Base-by-base conservation (phyloP, 768 basidiomycete species). In the Tricholoma sp. region DNA sequence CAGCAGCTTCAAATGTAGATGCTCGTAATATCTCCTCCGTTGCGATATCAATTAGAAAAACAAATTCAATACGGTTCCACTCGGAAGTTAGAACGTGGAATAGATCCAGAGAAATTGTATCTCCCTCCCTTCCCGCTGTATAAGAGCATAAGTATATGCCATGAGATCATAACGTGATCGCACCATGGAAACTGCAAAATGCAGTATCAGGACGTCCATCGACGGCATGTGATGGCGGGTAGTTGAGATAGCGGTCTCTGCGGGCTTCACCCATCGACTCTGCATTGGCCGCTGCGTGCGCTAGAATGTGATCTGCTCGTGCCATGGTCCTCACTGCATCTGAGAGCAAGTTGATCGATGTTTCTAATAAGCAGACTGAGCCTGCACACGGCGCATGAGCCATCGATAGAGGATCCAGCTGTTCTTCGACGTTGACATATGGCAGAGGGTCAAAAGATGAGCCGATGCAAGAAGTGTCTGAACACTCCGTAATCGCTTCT, bases 181-280 rank as follows among this genome's bases (percentile, higher is more conserved):
- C 79, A 54, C 85, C 63, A 56, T 68, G 59, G 31, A 70, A 62
- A 64, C 82, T 84, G 33, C 71, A 72, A 61, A 87, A 88, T 0
- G 67, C 74, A 32, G 83, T 84, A 8, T 67, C 66, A 3, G 65
- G 59, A n/a, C 72, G 62, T 6, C 78, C 76, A 68, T 88, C 85
- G 4, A 85, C 84, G 3, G 83, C 85, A 63, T 72, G 68, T 11
- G 81, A 83, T 24, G 76, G 74, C 28, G 84, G 69, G 65, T 77
- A 71, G 2, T 64, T 57, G 37, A 80, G 58, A 62, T 82, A 84
- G 60, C 75, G 65, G 13, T 59, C 44, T 48, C 65, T 68, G 18
- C 63, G 63, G 24, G 68, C 62, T 28, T 68, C 63, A 11, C 74
- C 76, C 18, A 85, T 61, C 11, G 53, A 41, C 17, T 60, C 51